Conservation (phyloP, 805 yeast genomes). For the Candida easanensis region DNA sequence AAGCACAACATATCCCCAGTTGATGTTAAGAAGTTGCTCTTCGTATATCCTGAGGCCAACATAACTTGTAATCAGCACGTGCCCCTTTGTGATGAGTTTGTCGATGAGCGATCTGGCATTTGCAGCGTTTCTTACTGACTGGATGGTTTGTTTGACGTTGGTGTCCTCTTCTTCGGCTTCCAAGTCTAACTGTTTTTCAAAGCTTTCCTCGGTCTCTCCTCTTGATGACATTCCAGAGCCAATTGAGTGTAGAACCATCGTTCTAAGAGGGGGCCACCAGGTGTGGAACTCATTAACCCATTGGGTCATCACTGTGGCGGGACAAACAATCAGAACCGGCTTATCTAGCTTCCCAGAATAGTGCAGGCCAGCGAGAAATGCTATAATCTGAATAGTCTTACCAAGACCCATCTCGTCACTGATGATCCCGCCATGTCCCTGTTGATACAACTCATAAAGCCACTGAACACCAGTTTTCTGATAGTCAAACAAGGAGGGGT, state of each 20-base stretch:
- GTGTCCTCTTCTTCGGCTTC: slow-evolving; percentile 41
- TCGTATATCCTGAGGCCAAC: slow-evolving; percentile 77
- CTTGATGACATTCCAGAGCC: slow-evolving; percentile 74
- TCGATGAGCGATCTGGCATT: slow-evolving; percentile 50
- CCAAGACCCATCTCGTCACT: slow-evolving; percentile 99
- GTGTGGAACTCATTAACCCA: slow-evolving; percentile 96
- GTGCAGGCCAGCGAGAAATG: slow-evolving; percentile 88
- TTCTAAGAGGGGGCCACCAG: slow-evolving; percentile 97
- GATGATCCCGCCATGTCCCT: slow-evolving; percentile 89
- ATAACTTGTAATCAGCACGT: slow-evolving; percentile 86
- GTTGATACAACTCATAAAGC: slow-evolving; percentile 92
- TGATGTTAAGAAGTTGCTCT: slow-evolving; percentile 54
- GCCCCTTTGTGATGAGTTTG: slow-evolving; percentile 65
- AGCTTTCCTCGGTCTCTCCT: slow-evolving; percentile 40
- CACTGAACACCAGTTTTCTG: slow-evolving; percentile 97
- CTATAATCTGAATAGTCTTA: slow-evolving; percentile 88
- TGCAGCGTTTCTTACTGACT: slow-evolving; percentile 30
- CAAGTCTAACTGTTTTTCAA: slow-evolving; percentile 46
- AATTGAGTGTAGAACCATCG: slow-evolving; percentile 84
- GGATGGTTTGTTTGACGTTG: slow-evolving; percentile 28
- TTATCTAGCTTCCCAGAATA: slow-evolving; percentile 70
- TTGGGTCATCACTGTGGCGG: slow-evolving; percentile 93
- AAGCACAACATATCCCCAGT: slow-evolving; percentile 88
- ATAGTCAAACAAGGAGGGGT: slow-evolving; percentile 82
- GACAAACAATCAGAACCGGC: slow-evolving; percentile 88